These are phyloP conservation scores for Neofusicoccum sp. DNA, from an alignment of 2,329 filamentous ascomycete species.

Conservation along the genomic window DNA sequence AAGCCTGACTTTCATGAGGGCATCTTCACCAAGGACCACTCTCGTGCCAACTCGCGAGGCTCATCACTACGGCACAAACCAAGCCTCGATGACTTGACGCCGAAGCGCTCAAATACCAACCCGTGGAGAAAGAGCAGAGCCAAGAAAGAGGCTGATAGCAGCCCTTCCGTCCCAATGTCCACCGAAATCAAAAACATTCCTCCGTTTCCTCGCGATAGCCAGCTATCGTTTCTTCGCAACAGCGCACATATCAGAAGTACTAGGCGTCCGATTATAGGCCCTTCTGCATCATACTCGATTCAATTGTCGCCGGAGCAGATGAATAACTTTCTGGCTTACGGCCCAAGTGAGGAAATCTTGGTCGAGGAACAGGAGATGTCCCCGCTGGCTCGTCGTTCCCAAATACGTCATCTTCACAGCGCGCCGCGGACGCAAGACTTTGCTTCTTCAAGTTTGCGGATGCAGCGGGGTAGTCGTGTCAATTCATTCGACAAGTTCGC, in stretches of 20 bases:
- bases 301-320: not conserved
- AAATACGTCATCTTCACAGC: no score
- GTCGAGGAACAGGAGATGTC: not conserved
- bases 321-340: not conserved
- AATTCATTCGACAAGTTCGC: slow-evolving; percentile 38
- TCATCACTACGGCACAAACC: not conserved
- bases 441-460: not conserved
- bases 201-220: not conserved
- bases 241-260: not conserved
- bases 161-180: slow-evolving; percentile 6
- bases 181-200: not conserved
- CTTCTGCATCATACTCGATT: not conserved
- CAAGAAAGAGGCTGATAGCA: not conserved
- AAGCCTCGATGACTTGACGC: slow-evolving; percentile 23
- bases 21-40: not conserved
- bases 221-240: not conserved
- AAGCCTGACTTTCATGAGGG: not conserved
- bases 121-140: slow-evolving; percentile 6
- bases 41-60: not conserved
- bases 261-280: not conserved
- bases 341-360: not conserved
- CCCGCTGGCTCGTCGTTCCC: not conserved
- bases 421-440: not conserved
- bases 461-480: slow-evolving; percentile 21
- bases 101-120: slow-evolving; percentile 21